phyloP scores from a whole-genome alignment of 1,284 basidiomycete genomes.

The Cystobasidiaceae sp. region DNA sequence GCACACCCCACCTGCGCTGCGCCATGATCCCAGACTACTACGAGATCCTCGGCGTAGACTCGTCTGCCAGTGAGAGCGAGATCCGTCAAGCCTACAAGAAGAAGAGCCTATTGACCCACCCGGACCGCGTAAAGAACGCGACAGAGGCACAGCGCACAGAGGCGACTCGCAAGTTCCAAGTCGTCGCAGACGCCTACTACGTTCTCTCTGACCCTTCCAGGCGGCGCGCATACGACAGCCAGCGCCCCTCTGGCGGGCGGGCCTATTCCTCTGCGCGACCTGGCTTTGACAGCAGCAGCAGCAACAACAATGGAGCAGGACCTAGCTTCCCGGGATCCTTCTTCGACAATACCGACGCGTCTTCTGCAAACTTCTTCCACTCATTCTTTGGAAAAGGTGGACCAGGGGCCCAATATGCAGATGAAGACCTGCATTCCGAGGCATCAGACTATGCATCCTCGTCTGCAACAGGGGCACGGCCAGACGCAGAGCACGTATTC shows the following conservation, averaged over 20 bases:
- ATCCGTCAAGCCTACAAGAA: slow-evolving; percentile 31
- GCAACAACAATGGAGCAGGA: not conserved
- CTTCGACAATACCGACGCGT: slow-evolving; percentile 13
- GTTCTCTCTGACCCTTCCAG: slow-evolving; percentile 16
- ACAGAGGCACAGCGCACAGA: slow-evolving; percentile 20
- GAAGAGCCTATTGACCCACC: slow-evolving; percentile 18
- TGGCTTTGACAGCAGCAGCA: not conserved
- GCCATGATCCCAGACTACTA: slow-evolving; percentile 28
- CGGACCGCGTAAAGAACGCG: slow-evolving; percentile 25
- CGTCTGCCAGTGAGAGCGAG: slow-evolving; percentile 11
- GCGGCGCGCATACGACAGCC: slow-evolving; percentile 19
- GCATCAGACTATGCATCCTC: not conserved
- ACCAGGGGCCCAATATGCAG: not conserved
- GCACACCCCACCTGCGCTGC: not conserved
- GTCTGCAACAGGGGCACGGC: no score
- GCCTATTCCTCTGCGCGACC: not conserved
- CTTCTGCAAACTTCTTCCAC: slow-evolving; percentile 13
- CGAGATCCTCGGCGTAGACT: slow-evolving; percentile 11
- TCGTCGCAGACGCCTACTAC: slow-evolving; percentile 27
- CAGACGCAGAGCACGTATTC: slow-evolving; percentile 25
- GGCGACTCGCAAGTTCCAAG: slow-evolving; percentile 26
- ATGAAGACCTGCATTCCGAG: slow-evolving; percentile 5
- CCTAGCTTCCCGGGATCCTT: slow-evolving; percentile 8
- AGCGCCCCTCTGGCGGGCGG: not conserved
- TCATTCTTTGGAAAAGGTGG: slow-evolving; percentile 11